Conservation (phyloP, 805 yeast species). For the Cyberlindnera euphorbiae region DNA sequence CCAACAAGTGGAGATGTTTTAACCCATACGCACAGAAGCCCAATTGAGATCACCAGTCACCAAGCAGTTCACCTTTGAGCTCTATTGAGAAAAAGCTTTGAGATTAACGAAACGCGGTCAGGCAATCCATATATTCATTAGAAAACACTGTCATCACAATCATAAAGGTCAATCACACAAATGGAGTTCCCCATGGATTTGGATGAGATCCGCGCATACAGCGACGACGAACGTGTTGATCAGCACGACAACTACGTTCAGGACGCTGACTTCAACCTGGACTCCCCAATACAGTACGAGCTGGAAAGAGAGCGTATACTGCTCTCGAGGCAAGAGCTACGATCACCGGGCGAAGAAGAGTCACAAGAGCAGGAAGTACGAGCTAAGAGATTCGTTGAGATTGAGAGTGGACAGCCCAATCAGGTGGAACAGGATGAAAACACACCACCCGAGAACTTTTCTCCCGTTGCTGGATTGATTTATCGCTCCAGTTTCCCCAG, state of each 20-base stretch:
- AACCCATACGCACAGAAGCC: too few relatives aligned
- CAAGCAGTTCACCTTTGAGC: too few relatives aligned
- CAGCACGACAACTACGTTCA: conserved; percentile 7
- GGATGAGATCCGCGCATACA: conserved; percentile 10
- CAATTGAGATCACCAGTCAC: too few relatives aligned
- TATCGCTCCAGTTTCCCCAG: conserved; percentile 91
- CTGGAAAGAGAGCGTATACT: neutral
- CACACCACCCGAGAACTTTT: conserved; percentile 84
- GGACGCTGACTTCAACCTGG: neutral
- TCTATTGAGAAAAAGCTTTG: too few relatives aligned
- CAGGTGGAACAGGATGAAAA: conserved; percentile 22
- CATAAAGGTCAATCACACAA: too few relatives aligned
- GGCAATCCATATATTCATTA: too few relatives aligned
- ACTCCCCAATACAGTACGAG: conserved; percentile 5
- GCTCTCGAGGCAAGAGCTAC: neutral
- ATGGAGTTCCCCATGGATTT: conserved; percentile 18
- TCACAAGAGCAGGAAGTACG: neutral
- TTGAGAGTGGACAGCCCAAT: too few relatives aligned
- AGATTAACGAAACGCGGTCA: too few relatives aligned
- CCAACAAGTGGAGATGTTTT: too few relatives aligned
- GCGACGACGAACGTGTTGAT: conserved; percentile 20
- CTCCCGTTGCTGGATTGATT: conserved; percentile 71
- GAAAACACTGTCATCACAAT: too few relatives aligned
- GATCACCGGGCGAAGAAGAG: neutral
- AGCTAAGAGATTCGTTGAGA: conserved; percentile 4